Conservation (phyloP, 257 asterid genomes). For the Solanum pinnatisectum region DNA sequence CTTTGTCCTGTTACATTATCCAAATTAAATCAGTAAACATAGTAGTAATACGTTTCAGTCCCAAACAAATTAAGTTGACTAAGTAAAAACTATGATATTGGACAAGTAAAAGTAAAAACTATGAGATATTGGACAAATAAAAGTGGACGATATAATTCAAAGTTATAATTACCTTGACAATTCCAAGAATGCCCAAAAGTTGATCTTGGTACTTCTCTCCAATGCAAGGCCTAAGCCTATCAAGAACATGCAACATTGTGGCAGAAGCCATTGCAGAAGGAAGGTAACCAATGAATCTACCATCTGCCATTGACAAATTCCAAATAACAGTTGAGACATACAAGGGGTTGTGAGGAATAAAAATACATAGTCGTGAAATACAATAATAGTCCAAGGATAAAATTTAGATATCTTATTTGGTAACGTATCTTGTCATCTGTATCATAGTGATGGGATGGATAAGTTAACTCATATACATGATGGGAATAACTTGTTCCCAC, state of each 20-base stretch:
- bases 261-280: slow-evolving; percentile 89
- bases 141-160: neutral
- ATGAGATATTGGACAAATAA: neutral
- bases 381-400: too few species aligned
- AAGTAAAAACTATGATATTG: neutral
- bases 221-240: slow-evolving; percentile 42
- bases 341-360: neutral
- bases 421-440: too few species aligned
- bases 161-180: slow-evolving; percentile 38
- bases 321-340: neutral
- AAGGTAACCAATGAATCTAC: slow-evolving; percentile 45
- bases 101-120: too few species aligned
- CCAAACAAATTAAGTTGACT: neutral
- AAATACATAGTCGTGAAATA: too few species aligned
- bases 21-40: neutral
- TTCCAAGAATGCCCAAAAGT: slow-evolving; percentile 55
- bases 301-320: slow-evolving; percentile 30
- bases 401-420: too few species aligned
- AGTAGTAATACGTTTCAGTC: neutral
- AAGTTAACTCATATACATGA: neutral
- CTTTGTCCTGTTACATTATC: slow-evolving; percentile 39
- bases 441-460: too few species aligned
- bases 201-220: slow-evolving; percentile 44
- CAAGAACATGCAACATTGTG: slow-evolving; percentile 55
- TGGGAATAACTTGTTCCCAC: too few species aligned